Conservation (phyloP, 2,329 filamentous ascomycete species). For the Rhytidhysteron rufulum region DNA sequence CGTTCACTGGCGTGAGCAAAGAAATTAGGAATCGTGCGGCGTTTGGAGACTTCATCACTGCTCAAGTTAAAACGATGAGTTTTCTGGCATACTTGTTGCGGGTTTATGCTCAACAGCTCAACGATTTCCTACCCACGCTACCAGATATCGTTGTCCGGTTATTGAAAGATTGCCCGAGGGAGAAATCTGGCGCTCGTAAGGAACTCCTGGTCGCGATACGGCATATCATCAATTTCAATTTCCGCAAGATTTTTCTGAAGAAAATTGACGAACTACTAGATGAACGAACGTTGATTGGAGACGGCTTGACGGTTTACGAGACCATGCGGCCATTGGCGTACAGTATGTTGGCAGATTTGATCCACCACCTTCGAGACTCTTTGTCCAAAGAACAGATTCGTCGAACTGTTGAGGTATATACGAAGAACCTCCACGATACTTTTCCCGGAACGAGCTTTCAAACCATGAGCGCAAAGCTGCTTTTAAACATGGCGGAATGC, state of each 20-base stretch:
- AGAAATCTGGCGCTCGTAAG: slow-evolving; percentile 90
- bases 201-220: slow-evolving; percentile 93
- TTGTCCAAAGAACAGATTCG: slow-evolving; percentile 86
- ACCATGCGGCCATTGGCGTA: slow-evolving; percentile 94
- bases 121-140: slow-evolving; percentile 80
- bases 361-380: slow-evolving; percentile 93
- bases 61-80: slow-evolving; percentile 99
- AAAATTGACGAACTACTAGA: slow-evolving; percentile 96
- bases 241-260: slow-evolving; percentile 86
- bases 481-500: slow-evolving; percentile 97
- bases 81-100: slow-evolving; percentile 91
- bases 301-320: slow-evolving; percentile 94
- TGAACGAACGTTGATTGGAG: slow-evolving; percentile 88
- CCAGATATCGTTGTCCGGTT: slow-evolving; percentile 88
- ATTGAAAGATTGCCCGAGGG: slow-evolving; percentile 87
- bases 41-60: slow-evolving; percentile 96
- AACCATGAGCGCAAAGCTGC: slow-evolving; percentile 96
- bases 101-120: slow-evolving; percentile 80
- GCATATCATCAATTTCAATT: slow-evolving; percentile 99
- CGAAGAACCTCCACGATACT: slow-evolving; percentile 89
- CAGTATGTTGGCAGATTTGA: slow-evolving; percentile 96
- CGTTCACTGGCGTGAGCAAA: slow-evolving; percentile 89
- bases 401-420: slow-evolving; percentile 95
- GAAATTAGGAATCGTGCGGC: slow-evolving; percentile 90
- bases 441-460: slow-evolving; percentile 98